Conservation (phyloP, 2,329 filamentous ascomycete species). For the Westerdykella sp. region DNA sequence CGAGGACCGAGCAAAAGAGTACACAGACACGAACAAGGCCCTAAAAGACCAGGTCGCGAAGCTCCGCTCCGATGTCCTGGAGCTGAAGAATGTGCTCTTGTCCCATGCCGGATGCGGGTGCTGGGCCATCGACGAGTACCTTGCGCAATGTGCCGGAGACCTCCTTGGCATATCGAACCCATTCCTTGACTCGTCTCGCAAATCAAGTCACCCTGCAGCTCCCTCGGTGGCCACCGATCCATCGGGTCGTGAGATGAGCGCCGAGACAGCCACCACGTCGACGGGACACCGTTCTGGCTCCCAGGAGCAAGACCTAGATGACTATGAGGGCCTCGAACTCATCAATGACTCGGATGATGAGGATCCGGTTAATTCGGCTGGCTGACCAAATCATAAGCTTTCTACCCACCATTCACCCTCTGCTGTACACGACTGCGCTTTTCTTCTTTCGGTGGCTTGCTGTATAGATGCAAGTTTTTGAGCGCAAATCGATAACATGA, state of each 20-base stretch:
- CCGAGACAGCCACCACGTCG: conserved; percentile 5
- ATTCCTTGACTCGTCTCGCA: conserved; percentile 3
- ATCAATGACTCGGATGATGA: conserved; percentile 27
- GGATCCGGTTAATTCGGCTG: conserved; percentile 1
- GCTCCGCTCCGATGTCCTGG: conserved; percentile 31
- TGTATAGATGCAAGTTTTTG: no score
- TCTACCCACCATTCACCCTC: no score
- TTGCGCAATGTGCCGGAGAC: conserved; percentile 32
- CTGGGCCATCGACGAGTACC: conserved; percentile 35
- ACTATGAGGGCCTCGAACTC: conserved; percentile 28
- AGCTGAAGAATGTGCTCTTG: conserved; percentile 34
- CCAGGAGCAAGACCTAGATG: conserved; percentile 13
- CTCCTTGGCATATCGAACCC: conserved; percentile 23
- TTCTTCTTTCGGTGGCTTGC: no score
- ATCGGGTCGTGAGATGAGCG: background rate
- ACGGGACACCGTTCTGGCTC: conserved; percentile 10
- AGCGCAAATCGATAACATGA: no score
- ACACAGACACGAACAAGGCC: conserved; percentile 30
- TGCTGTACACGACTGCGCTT: no score
- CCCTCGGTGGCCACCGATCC: background rate
- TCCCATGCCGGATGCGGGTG: conserved; percentile 34
- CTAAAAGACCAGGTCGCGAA: conserved; percentile 30
- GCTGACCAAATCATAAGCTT: no score
- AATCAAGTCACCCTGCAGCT: conserved; percentile 1
- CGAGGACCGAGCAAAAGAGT: conserved; percentile 42